These are phyloP conservation scores for Ceratobasidium sp. DNA, from an alignment of 1,284 basidiomycete genomes.

Conservation along the genomic window DNA sequence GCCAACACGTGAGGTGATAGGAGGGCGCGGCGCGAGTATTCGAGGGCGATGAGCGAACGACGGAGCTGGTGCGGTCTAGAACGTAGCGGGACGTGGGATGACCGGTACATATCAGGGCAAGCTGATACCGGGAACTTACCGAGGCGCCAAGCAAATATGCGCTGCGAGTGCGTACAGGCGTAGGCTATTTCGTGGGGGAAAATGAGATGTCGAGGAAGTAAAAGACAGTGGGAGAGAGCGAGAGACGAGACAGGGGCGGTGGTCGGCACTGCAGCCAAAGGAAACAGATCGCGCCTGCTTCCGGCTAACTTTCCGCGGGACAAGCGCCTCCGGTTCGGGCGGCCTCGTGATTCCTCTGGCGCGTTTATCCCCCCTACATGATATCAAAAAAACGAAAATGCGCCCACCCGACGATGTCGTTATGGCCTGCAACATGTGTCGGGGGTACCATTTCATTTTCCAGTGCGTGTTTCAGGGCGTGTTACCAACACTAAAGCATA, in stretches of 20 bases:
- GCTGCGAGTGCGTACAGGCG: not conserved
- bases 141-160: not conserved
- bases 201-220: not conserved
- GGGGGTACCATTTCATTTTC: not conserved
- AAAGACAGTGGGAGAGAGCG: not conserved
- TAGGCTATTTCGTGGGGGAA: not conserved
- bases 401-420: conserved; percentile 2
- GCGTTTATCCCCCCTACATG: not conserved
- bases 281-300: conserved; percentile 42
- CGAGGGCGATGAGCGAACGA: conserved; percentile 31
- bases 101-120: conserved; percentile 24
- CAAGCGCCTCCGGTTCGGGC: conserved; percentile 35
- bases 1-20: conserved; percentile 37
- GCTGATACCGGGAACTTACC: conserved; percentile 19
- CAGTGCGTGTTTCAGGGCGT: conserved; percentile 8
- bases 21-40: conserved; percentile 28
- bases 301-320: conserved; percentile 19
- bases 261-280: conserved; percentile 26
- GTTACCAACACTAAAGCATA: not conserved
- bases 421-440: conserved; percentile 16
- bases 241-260: conserved; percentile 33
- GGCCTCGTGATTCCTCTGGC: conserved; percentile 6
- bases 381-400: conserved; percentile 30
- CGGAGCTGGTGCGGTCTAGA: conserved; percentile 32
- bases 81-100: conserved; percentile 13